Conservation (phyloP, 495 filamentous ascomycete genomes). For the Paragyromitra xinjiangensis region DNA sequence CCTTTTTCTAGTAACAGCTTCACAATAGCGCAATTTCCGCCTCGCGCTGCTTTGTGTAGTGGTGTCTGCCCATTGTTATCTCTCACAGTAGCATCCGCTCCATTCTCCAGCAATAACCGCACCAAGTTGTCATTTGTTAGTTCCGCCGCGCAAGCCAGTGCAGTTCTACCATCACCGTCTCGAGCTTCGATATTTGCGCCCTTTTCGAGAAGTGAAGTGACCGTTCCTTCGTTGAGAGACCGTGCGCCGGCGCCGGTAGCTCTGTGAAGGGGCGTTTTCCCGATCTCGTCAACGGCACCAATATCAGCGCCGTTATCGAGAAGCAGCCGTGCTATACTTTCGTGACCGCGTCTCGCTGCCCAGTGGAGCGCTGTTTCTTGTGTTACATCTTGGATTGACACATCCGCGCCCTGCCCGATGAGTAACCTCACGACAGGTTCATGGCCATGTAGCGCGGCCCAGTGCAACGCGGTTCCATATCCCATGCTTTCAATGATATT, state of each 20-base stretch:
- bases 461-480: constrained; percentile 36
- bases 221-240: background rate
- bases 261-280: constrained; percentile 43
- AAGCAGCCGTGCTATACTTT: constrained; percentile 30
- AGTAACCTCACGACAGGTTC: constrained; percentile 35
- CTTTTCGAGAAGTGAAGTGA: constrained; percentile 4
- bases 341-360: constrained; percentile 25
- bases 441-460: constrained; percentile 38
- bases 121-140: constrained; percentile 11
- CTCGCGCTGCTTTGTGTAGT: constrained; percentile 22
- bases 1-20: constrained; percentile 23
- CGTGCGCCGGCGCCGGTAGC: constrained; percentile 17
- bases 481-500: constrained; percentile 42
- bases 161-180: constrained; percentile 23
- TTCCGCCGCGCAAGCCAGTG: constrained; percentile 21
- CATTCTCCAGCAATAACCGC: constrained; percentile 15
- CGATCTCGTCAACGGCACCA: constrained; percentile 7
- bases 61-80: constrained; percentile 23
- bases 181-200: constrained; percentile 34
- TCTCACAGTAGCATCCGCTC: constrained; percentile 7
- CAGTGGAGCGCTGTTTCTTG: constrained; percentile 48
- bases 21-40: constrained; percentile 3
- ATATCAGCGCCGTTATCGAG: constrained; percentile 35
- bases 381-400: constrained; percentile 26
- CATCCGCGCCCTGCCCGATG: constrained; percentile 39